Conservation (phyloP, 2,329 filamentous ascomycete genomes). For the Fusarium sp. region DNA sequence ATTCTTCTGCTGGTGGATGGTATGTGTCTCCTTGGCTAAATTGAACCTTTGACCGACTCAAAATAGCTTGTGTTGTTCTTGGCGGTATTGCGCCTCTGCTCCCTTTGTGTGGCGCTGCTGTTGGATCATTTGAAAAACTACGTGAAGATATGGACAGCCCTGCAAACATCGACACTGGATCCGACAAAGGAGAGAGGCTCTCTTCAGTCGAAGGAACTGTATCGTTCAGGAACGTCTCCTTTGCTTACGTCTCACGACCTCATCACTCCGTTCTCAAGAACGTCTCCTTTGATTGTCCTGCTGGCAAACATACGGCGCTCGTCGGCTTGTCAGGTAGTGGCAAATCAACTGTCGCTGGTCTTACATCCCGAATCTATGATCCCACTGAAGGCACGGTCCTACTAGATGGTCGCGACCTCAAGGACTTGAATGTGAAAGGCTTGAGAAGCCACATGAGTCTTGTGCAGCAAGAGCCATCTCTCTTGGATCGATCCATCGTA, state of each 20-base stretch:
- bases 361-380: constrained; percentile 69
- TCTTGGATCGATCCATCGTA: constrained; percentile 60
- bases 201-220: constrained; percentile 55
- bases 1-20: constrained; percentile 73
- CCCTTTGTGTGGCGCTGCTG: constrained; percentile 69
- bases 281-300: constrained; percentile 61
- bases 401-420: constrained; percentile 62
- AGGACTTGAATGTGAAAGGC: constrained; percentile 59
- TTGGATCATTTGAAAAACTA: constrained; percentile 69
- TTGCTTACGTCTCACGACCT: constrained; percentile 59
- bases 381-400: constrained; percentile 60
- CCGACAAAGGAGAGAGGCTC: constrained; percentile 55
- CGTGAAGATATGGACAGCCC: constrained; percentile 67
- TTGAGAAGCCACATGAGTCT: constrained; percentile 57
- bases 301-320: constrained; percentile 64
- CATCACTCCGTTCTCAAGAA: constrained; percentile 56
- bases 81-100: constrained; percentile 72
- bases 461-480: constrained; percentile 60
- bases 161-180: constrained; percentile 58
- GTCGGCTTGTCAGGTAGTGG: constrained; percentile 70
- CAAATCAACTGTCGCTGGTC: constrained; percentile 67
- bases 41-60: constrained; percentile 13
- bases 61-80: constrained; percentile 67
- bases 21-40: constrained; percentile 39
- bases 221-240: constrained; percentile 56